phyloP scores from a whole-genome alignment of 345 rosid genomes.

The Schrenkiella parvula region DNA sequence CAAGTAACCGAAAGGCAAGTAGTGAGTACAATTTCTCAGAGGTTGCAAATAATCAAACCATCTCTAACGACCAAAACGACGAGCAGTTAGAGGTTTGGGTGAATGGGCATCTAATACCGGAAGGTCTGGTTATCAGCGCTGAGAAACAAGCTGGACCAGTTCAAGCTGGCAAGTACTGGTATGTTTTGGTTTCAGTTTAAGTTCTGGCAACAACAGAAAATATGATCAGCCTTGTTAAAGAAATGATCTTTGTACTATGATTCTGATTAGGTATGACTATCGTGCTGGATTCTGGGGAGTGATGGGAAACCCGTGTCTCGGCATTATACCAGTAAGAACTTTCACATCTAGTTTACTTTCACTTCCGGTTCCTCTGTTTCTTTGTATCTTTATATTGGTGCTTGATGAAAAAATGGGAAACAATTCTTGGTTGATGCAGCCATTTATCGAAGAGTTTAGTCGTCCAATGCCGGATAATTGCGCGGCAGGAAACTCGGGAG shows the following conservation, averaged over 20 bases:
- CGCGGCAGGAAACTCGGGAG: slow-evolving; percentile 61
- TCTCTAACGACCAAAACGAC: slow-evolving; percentile 27
- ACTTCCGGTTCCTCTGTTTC: neutral
- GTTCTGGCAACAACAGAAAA: too few species aligned
- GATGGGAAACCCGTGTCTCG: slow-evolving; percentile 61
- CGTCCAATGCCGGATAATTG: slow-evolving; percentile 64
- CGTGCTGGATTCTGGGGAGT: slow-evolving; percentile 87
- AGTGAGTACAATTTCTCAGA: slow-evolving; percentile 41
- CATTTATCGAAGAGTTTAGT: slow-evolving; percentile 65
- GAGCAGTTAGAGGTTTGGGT: slow-evolving; percentile 45
- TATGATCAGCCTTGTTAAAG: neutral
- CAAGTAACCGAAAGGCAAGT: slow-evolving; percentile 32
- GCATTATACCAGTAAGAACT: slow-evolving; percentile 68
- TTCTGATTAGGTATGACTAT: slow-evolving; percentile 58
- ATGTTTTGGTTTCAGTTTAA: neutral
- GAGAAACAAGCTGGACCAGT: slow-evolving; percentile 74
- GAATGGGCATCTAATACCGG: slow-evolving; percentile 57
- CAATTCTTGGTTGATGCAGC: slow-evolving; percentile 38
- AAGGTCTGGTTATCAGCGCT: slow-evolving; percentile 45
- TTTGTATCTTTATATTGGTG: neutral
- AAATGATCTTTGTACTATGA: neutral
- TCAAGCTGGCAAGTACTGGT: slow-evolving; percentile 77
- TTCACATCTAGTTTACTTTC: neutral
- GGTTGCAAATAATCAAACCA: slow-evolving; percentile 33
- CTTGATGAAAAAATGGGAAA: neutral